These are phyloP conservation scores for Sicyos edulis DNA, from an alignment of 306 rosid genomes.

Conservation along the genomic window DNA sequence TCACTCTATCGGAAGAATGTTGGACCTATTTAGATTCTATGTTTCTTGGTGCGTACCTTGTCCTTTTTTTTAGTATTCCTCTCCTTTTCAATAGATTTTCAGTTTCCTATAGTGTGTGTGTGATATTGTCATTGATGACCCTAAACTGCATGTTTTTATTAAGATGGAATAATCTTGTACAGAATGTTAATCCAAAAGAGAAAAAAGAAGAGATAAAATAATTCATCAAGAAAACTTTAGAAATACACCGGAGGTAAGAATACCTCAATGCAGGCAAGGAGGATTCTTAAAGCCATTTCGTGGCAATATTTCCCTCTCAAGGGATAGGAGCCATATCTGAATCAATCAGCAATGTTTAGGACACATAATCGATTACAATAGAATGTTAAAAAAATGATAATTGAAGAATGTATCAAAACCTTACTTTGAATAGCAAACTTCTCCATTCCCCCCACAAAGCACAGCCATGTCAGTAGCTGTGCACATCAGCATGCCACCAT, in stretches of 20 bases:
- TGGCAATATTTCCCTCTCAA: constrained; percentile 91
- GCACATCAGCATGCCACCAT: constrained; percentile 97
- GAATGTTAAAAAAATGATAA: constrained; percentile 18
- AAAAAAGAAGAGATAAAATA: neutral
- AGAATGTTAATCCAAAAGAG: neutral
- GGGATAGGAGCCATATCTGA: constrained; percentile 91
- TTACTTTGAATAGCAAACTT: constrained; percentile 99
- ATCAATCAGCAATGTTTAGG: constrained; percentile 26
- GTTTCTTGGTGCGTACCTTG: neutral
- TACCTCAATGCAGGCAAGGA: constrained; percentile 96
- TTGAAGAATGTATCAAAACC: constrained; percentile 25
- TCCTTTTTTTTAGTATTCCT: neutral
- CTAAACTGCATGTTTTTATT: neutral
- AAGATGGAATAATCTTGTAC: neutral
- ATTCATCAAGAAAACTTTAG: neutral
- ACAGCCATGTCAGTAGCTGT: constrained; percentile 99
- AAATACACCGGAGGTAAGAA: constrained; percentile 13
- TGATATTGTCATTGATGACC: neutral
- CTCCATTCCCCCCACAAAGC: constrained; percentile 95
- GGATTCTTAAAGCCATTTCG: constrained; percentile 96
- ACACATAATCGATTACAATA: neutral
- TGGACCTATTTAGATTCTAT: neutral
- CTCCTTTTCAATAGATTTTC: neutral
- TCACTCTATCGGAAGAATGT: neutral
- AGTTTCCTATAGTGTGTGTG: neutral